phyloP scores from a whole-genome alignment of 345 rosid genomes.

The Moricandia arvensis region DNA sequence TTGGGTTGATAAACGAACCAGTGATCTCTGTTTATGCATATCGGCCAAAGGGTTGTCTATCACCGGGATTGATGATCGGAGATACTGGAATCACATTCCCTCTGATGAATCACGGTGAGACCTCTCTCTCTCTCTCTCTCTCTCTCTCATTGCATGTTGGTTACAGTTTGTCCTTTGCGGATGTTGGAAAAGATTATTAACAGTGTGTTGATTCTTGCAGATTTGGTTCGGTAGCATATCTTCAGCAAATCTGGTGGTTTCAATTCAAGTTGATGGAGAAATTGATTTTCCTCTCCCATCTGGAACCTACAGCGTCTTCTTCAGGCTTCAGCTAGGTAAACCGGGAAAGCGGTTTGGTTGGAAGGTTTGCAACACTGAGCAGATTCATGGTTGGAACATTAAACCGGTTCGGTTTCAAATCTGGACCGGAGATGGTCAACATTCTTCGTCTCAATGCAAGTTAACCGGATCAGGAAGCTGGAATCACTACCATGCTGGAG shows the following conservation, averaged over 20 bases:
- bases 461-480: constrained; percentile 72
- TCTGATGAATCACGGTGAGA: constrained; percentile 47
- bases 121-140: too few relatives aligned
- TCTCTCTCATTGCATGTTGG: too few relatives aligned
- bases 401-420: constrained; percentile 89
- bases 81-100: constrained; percentile 86
- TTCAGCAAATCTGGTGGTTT: constrained; percentile 98
- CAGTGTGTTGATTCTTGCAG: constrained; percentile 44
- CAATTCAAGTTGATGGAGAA: constrained; percentile 85
- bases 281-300: constrained; percentile 87
- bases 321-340: constrained; percentile 81
- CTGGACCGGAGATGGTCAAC: constrained; percentile 82
- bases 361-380: constrained; percentile 62
- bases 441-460: constrained; percentile 66
- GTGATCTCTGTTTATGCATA: constrained; percentile 66
- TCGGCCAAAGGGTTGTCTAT: constrained; percentile 66
- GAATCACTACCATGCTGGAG: constrained; percentile 80
- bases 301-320: constrained; percentile 77
- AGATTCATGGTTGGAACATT: constrained; percentile 88
- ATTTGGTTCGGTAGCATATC: constrained; percentile 72
- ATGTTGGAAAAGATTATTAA: too few relatives aligned
- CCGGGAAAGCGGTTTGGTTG: constrained; percentile 66
- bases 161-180: too few relatives aligned
- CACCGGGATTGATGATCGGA: constrained; percentile 88
- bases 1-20: constrained; percentile 75